Evolutionary conservation across 768 basidiomycete species (phyloP), one percentile per base, ranked within the genome.

Genomic region (Panus rudis): DNA sequence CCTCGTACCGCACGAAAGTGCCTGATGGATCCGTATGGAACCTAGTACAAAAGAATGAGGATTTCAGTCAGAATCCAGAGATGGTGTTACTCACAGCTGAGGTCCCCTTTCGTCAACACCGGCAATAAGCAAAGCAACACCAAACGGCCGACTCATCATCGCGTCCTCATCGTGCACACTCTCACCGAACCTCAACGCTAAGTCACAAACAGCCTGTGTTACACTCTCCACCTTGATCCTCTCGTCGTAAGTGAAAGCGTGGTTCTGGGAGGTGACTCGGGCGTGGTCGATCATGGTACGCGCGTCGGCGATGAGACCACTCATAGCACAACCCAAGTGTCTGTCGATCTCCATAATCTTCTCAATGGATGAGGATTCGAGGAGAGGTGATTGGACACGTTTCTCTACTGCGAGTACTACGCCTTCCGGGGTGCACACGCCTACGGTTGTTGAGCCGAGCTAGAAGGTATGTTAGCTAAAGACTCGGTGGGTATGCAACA

Each of bases 261-360:
- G 96, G 64, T 91, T 92, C 64, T 94, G 90, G 12, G 89, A 78
- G 4, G 96, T 98, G 45, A 99, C 93, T 47, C 96, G 79, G 21
- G 96, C 96, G 60, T 99, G 96, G 76, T 99, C 96, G 64, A 99
- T 90, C 89, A 99, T 99, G 37, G 96, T 99, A 50, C 96, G 81
- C 34, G 96, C 94, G 67, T 99, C 96, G 43, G 96, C 94, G 43
- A 92, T 96, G 49, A 99, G 76, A 24, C 88, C 88, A 35, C 91
- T 93, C 93, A 98, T 97, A 45, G 96, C 96, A 54, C 93, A 97
- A 8, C 92, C 96, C 47, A 99, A 80, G 68, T 99, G 96, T 11
- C 64, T 52, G 68, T 98, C 96, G 57, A 99, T 98, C 70, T 99
- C 96, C 94, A 99, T 97, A 62, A 98, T 98, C 74, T 98, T 98